Base-by-base conservation (phyloP, 192 early-diverging fungal genomes). In the Umbelopsis isabellina region DNA sequence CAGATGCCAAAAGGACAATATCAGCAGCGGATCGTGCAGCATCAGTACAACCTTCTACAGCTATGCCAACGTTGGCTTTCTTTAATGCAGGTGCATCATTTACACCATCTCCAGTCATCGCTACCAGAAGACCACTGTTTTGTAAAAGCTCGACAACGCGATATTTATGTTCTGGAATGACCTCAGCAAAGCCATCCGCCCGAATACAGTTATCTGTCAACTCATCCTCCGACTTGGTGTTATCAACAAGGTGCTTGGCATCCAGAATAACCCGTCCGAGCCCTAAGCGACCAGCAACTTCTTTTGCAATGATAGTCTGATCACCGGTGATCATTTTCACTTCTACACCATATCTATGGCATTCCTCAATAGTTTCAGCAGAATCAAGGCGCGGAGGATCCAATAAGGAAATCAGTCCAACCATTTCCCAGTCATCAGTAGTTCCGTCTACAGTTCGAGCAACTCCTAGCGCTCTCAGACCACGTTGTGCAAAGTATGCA, bases 261-360 rank as follows among this genome's bases (percentile, higher is more conserved):
- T 88, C 85, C 46, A 93, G 71, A 53, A 93, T 93, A 37, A 84
- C 80, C 44, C 88, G 78, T 13, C 89, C 76, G 77, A 93, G 85
- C 18, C 88, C 88, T 16, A 93, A 80, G 52, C 91, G 87, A 13
- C 81, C 76, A 3, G 91, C 87, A n/a, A 92, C 86, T 52, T 86
- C 90, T 80, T 91, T 91, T 46, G 85, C 91, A 76, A 91, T 91
- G 44, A 89, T 85, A 18, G 80, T 80, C 69, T 91, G 91, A 72
- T 93, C 91, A 37, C 91, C 91, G 9, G 91, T 93, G 61, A 93
- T 89, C 91, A 93, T 91, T 72, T 93, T 93, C 69, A 91, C 88
- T 1, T 79, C 68, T 46, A 93, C 83, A 52, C 91, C 91, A 72
- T 88, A 84, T 45, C 79, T 67, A 21, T 79, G 48, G 69, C 90